Evolutionary conservation across 192 early-diverging fungal genomes (phyloP), one percentile per base, ranked within the genome.

Genomic region (Coemansia sp.): DNA sequence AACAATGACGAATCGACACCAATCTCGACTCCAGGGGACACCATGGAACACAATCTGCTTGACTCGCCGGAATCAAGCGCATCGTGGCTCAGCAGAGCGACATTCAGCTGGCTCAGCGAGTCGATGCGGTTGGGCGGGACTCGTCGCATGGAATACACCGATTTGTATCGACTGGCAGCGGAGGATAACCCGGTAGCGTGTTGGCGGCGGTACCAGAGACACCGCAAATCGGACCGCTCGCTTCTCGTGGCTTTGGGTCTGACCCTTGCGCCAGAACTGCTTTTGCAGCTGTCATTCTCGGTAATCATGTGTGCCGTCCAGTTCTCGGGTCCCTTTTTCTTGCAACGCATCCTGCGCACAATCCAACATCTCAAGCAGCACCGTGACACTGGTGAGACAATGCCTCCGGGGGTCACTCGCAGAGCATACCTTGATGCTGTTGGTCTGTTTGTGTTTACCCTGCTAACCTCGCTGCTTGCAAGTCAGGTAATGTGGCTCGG

Each of bases 401-500:
- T 54, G 19, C 52, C 52, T 0, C 72, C 67, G 37, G 56, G 45
- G 7, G 45, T 56, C 19, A 64, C 58, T 12, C 58, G 63, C 48
- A 56, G 64, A 0, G 83, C 84, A 2, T 92, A 84, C 60, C 59
- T 85, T 15, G 88, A 85, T 65, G 87, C 85, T 0, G 72, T 86
- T 43, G 87, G 86, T 42, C 63, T 92, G 32, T 79, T 89, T 52
- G 39, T 89, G 39, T 26, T 84, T 8, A 81, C 42, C 1, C 44
- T 69, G 6, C 32, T 71, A 9, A 41, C 60, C 3, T 86, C 84
- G 32, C 54, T 90, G n/a, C 65, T 77, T 37, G 59, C 84, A 16
- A 87, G 89, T 64, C 83, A 86, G 59, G 79, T 85, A 0, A 74
- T 89, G 44, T 89, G 86, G 67, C 85, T 86, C 57, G 89, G 91